A percentile compares a stretch with the other conserved stretches of the same genome.
Evolutionary conservation across 371 early-diverging fungal species (phyloP).

Genomic region (Mucor sp.): DNA sequence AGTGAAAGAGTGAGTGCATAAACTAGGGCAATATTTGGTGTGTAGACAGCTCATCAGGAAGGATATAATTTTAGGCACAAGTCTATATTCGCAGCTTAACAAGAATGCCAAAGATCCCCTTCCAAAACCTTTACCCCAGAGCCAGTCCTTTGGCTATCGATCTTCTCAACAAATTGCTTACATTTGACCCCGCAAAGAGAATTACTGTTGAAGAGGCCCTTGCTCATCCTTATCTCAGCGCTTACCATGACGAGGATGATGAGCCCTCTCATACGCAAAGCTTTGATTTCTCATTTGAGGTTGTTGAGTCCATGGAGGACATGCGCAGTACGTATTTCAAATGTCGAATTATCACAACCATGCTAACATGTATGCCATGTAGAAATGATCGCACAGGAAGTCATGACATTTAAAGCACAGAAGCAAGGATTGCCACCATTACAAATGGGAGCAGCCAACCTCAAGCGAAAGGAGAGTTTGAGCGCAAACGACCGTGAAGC

Average conservation of each 20-base stretch:
- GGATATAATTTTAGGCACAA: slow-evolving; percentile 72
- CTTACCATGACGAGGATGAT: slow-evolving; percentile 80
- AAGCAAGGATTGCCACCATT: slow-evolving; percentile 40
- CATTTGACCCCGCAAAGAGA: slow-evolving; percentile 81
- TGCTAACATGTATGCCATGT: slow-evolving; percentile 9
- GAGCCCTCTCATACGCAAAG: slow-evolving; percentile 69
- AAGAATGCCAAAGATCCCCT: slow-evolving; percentile 87
- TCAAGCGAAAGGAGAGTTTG: slow-evolving; percentile 53
- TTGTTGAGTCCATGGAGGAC: slow-evolving; percentile 81
- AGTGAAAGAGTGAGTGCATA: slow-evolving; percentile 65
- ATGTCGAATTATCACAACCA: background rate
- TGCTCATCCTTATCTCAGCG: slow-evolving; percentile 76
- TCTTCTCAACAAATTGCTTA: slow-evolving; percentile 76
- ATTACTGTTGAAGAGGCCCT: slow-evolving; percentile 87
- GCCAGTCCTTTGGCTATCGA: slow-evolving; percentile 76
- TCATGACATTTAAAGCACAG: slow-evolving; percentile 67
- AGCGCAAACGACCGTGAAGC: slow-evolving; percentile 35
- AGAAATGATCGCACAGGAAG: slow-evolving; percentile 84
- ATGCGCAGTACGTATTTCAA: slow-evolving; percentile 68
- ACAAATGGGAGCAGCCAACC: slow-evolving; percentile 34
- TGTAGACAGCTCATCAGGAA: background rate
- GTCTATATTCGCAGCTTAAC: slow-evolving; percentile 94
- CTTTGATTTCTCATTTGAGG: slow-evolving; percentile 96
- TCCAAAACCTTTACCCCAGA: slow-evolving; percentile 80
- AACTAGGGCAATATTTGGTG: background rate